Conservation (phyloP, 2,329 filamentous ascomycete genomes). For the Cytospora schulzeri region DNA sequence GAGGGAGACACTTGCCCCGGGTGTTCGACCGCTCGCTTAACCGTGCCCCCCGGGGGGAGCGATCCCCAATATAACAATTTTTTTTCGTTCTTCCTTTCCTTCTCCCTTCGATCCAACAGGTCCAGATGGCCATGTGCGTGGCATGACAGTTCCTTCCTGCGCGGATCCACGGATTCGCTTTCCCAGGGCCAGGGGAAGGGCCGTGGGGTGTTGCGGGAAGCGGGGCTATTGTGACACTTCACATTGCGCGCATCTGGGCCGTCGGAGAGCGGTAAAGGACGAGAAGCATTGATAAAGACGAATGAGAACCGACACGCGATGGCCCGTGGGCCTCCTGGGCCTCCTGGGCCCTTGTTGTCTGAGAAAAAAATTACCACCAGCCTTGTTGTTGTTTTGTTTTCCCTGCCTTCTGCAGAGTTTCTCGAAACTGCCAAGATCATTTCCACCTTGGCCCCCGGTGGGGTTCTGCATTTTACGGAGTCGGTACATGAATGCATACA, state of each 20-base stretch:
- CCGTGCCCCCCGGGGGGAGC: not conserved
- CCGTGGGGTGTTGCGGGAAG: slow-evolving; percentile 6
- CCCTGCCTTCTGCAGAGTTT: slow-evolving; percentile 7
- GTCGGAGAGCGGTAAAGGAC: slow-evolving; percentile 21
- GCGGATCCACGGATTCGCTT: slow-evolving; percentile 3
- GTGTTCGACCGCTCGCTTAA: slow-evolving; percentile 18
- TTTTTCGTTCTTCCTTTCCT: not conserved
- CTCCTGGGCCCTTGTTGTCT: not conserved
- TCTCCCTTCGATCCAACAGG: not conserved
- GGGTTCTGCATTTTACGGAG: slow-evolving; percentile 3
- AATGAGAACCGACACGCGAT: slow-evolving; percentile 12
- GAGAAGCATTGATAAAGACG: not conserved
- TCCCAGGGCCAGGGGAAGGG: slow-evolving; percentile 5
- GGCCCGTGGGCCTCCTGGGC: not conserved
- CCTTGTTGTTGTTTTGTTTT: not conserved
- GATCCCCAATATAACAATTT: not conserved
- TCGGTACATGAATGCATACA: slow-evolving; percentile 2
- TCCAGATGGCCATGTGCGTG: slow-evolving; percentile 16
- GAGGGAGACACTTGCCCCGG: slow-evolving; percentile 9
- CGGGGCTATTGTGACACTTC: slow-evolving; percentile 24
- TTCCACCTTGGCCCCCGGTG: slow-evolving; percentile 12
- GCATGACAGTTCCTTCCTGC: slow-evolving; percentile 13
- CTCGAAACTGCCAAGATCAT: slow-evolving; percentile 12
- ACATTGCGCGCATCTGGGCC: slow-evolving; percentile 15
- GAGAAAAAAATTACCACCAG: slow-evolving; percentile 1